Conservation (phyloP, 2,329 filamentous ascomycete genomes). For the Aschersonia sp. region DNA sequence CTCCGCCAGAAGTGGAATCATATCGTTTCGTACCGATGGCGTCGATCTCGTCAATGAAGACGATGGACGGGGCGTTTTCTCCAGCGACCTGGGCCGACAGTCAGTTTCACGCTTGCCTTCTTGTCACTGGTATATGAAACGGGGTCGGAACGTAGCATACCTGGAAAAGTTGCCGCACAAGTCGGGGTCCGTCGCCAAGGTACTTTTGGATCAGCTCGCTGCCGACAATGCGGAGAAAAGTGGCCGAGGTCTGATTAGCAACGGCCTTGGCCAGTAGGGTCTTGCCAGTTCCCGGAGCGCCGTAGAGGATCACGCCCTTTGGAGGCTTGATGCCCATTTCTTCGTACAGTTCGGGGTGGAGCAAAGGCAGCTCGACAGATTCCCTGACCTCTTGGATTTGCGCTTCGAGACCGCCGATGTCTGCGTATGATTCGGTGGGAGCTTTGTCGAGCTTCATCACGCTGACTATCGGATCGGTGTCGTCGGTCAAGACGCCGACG, state of each 20-base stretch:
- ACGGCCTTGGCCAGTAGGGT: conserved; percentile 92
- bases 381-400: conserved; percentile 98
- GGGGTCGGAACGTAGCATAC: conserved; percentile 21
- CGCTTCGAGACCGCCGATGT: conserved; percentile 88
- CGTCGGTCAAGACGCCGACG: conserved; percentile 91
- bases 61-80: conserved; percentile 90
- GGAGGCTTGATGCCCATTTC: conserved; percentile 99
- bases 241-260: conserved; percentile 96
- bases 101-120: conserved; percentile 1
- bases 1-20: conserved; percentile 90
- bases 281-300: conserved; percentile 92
- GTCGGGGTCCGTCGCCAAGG: conserved; percentile 82
- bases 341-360: conserved; percentile 95
- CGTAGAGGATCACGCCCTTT: conserved; percentile 98
- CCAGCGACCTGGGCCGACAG: conserved; percentile 53
- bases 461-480: conserved; percentile 85
- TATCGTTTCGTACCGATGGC: conserved; percentile 98
- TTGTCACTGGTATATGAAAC: not conserved
- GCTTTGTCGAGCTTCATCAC: conserved; percentile 99
- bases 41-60: conserved; percentile 99
- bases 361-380: conserved; percentile 84
- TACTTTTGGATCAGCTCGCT: conserved; percentile 98
- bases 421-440: conserved; percentile 92
- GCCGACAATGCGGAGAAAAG: conserved; percentile 92
- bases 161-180: conserved; percentile 93